phyloP scores from a whole-genome alignment of 257 asterid species.

The Rhazya stricta region DNA sequence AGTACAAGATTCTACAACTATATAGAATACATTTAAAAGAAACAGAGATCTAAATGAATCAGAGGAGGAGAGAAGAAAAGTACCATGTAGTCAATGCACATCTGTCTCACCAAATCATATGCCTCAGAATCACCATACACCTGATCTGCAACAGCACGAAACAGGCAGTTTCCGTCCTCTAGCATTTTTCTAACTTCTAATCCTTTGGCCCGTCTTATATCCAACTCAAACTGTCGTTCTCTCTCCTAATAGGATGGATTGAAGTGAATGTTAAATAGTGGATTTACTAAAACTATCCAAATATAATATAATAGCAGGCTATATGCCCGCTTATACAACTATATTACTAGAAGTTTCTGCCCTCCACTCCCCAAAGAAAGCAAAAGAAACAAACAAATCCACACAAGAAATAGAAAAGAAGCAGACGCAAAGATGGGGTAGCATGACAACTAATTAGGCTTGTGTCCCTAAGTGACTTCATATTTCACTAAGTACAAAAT shows the following conservation, averaged over 20 bases:
- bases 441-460: neutral
- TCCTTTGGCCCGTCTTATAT: conserved; percentile 77
- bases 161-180: conserved; percentile 97
- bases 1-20: neutral
- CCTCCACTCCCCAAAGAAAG: neutral
- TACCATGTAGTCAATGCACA: conserved; percentile 99
- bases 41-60: neutral
- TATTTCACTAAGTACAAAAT: neutral
- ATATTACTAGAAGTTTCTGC: neutral
- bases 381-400: neutral
- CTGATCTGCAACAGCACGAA: conserved; percentile 99
- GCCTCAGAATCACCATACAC: conserved; percentile 94
- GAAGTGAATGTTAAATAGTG: neutral
- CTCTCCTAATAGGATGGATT: conserved; percentile 61
- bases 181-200: conserved; percentile 91
- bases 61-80: neutral
- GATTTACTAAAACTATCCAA: neutral
- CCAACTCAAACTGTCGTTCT: conserved; percentile 86
- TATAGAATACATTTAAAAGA: conserved; percentile 7
- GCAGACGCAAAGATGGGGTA: too few relatives aligned
- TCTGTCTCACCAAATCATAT: conserved; percentile 90
- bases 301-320: neutral
- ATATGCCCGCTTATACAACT: neutral
- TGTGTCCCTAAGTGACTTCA: neutral
- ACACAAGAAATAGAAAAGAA: neutral